Percentiles rank a stretch among this genome's conserved stretches.
Conservation (phyloP, 768 basidiomycete species). For the Suillus subluteus region DNA sequence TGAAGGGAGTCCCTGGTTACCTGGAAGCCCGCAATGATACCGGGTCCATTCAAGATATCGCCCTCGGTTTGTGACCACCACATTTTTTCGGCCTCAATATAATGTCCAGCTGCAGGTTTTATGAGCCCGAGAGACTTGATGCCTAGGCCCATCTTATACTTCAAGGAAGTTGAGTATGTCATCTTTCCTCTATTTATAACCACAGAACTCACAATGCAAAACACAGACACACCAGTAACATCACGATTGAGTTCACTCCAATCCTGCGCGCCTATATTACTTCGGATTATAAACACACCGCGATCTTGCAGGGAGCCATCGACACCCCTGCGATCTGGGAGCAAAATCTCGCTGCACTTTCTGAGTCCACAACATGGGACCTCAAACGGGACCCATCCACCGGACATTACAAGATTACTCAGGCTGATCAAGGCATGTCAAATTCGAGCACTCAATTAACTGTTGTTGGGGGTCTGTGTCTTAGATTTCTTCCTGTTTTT, state of each 20-base stretch:
- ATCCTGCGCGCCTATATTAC: constrained; percentile 5
- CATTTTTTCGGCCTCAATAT: background rate
- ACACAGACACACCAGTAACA: background rate
- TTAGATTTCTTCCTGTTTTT: background rate
- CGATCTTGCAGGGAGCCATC: background rate
- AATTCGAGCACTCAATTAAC: background rate
- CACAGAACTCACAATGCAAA: background rate
- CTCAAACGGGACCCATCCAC: background rate
- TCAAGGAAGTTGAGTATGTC: constrained; percentile 6
- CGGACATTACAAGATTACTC: background rate
- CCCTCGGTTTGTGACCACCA: background rate
- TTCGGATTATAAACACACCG: background rate
- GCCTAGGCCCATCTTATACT: background rate
- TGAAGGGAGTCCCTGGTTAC: background rate
- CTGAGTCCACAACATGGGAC: constrained; percentile 6
- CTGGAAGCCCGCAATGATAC: background rate
- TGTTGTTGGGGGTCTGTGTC: background rate
- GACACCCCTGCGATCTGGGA: constrained; percentile 4
- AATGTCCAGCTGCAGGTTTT: background rate
- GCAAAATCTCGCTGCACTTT: background rate
- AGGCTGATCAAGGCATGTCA: background rate
- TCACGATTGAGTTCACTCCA: background rate
- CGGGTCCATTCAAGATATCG: background rate
- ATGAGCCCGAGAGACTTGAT: background rate
- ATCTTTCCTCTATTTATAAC: background rate